Evolutionary conservation across 495 filamentous ascomycete species (phyloP), one percentile per base, ranked within the genome.

Genomic region (Cairneyella variabilis): DNA sequence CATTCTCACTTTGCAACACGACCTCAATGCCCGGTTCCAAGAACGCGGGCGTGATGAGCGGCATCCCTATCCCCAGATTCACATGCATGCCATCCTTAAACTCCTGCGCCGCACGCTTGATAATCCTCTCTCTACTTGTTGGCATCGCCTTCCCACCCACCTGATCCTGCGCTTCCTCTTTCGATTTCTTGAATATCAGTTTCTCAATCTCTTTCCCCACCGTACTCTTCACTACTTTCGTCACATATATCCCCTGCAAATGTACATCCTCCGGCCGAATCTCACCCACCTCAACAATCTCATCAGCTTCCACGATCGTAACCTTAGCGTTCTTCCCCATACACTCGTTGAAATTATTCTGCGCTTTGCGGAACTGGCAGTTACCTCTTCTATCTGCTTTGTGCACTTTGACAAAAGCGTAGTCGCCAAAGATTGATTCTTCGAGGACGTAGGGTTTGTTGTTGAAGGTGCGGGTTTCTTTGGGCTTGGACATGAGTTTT

Each of bases 21-120:
- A 60, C 58, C 21, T 60, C 48, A 32, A 60, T 53, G 1, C 49
- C 53, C 3, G 44, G 41, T 14, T 37, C 37, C 3, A 53, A n/a
- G 30, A 60, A 60, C 1, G 48, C 53, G n/a, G 58, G 48, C 9
- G 58, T 49, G 9, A 48, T 48, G 16, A 53, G 41, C n/a, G 58
- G 58, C 48, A 60, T 60, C 26, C 58, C 58, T 23, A 60, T 53
- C 5, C 58, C 58, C 2, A 60, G 44, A 27, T 60, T 60, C 11
- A 53, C 48, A 26, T 48, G 11, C 58, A 60, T 60, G 3, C 58
- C 58, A 50, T 53, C 49, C 16, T 42, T 60, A 36, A 60, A 60
- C 32, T 60, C 58, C 28, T 53, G 37, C 4, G 58, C 58, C 2
- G 58, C 58, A 8, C 48, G 48, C 30, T 57, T 53, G 27, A 53